A percentile compares a stretch with the other conserved stretches of the same genome.
Conservation (phyloP, 1,284 basidiomycete species). For the Porogramme epimiltina region DNA sequence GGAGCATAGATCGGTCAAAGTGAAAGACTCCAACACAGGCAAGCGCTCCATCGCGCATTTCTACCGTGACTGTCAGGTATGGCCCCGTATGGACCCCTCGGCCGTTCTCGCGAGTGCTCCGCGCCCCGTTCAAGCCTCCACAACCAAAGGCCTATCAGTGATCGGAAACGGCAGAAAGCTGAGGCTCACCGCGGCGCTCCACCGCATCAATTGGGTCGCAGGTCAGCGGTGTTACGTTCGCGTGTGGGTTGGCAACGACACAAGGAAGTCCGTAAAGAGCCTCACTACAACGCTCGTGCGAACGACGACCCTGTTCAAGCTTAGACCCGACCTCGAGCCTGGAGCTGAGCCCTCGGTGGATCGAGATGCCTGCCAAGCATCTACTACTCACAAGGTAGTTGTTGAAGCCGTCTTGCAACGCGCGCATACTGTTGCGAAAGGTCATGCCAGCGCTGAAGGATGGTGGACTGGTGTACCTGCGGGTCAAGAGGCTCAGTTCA, state of each 20-base stretch:
- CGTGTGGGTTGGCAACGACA: constrained; percentile 73
- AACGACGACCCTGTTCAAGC: constrained; percentile 71
- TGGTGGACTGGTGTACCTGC: constrained; percentile 85
- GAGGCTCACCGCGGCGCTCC: constrained; percentile 72
- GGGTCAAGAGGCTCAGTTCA: constrained; percentile 62
- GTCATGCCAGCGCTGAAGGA: constrained; percentile 78
- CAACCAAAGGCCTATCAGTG: constrained; percentile 62
- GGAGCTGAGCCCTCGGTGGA: constrained; percentile 37
- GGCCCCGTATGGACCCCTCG: constrained; percentile 77
- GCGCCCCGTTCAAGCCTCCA: constrained; percentile 63
- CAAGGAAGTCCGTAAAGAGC: constrained; percentile 72
- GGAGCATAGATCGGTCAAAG: constrained; percentile 67
- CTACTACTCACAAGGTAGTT: constrained; percentile 65
- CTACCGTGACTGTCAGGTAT: constrained; percentile 84
- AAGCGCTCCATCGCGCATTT: constrained; percentile 88
- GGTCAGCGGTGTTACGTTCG: constrained; percentile 83
- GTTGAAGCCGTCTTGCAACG: constrained; percentile 69
- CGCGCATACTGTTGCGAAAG: constrained; percentile 62
- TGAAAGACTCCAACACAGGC: constrained; percentile 66
- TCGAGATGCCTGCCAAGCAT: constrained; percentile 59
- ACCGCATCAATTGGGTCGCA: constrained; percentile 82
- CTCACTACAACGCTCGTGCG: constrained; percentile 73
- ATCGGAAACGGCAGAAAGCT: constrained; percentile 67
- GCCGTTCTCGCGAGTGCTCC: constrained; percentile 63
- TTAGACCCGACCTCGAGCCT: constrained; percentile 46